phyloP scores from a whole-genome alignment of 805 yeast genomes.

The Yarrowia hollandica region DNA sequence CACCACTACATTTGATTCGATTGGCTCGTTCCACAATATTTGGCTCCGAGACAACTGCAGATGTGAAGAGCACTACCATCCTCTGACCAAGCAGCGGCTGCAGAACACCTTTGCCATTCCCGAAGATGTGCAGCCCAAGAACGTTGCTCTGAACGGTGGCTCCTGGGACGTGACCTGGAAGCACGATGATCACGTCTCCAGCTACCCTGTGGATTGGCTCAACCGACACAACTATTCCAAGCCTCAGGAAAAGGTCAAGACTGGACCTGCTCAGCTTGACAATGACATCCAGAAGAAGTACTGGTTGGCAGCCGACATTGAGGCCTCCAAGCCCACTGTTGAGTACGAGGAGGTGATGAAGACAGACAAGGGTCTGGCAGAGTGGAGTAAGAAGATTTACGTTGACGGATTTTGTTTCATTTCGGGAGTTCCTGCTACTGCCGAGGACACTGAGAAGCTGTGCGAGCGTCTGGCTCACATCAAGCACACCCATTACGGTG shows the following conservation, averaged over 20 bases:
- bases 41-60: constrained; percentile 70
- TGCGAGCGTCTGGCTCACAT: constrained; percentile 60
- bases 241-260: constrained; percentile 43
- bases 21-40: constrained; percentile 43
- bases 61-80: constrained; percentile 55
- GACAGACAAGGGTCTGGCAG: constrained; percentile 48
- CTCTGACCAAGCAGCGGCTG: constrained; percentile 58
- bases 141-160: constrained; percentile 32
- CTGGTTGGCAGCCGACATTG: constrained; percentile 51
- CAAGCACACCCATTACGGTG: constrained; percentile 74
- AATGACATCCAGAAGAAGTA: constrained; percentile 40
- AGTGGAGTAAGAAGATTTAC: constrained; percentile 57
- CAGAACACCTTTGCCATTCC: constrained; percentile 53
- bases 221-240: constrained; percentile 55
- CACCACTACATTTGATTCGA: background rate
- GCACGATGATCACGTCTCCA: constrained; percentile 45
- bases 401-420: constrained; percentile 62
- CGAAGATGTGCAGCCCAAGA: constrained; percentile 38
- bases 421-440: constrained; percentile 58
- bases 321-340: constrained; percentile 49
- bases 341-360: constrained; percentile 52
- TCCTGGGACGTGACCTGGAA: constrained; percentile 43
- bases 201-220: constrained; percentile 48
- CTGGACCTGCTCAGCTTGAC: constrained; percentile 35
- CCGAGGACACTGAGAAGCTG: constrained; percentile 57